Evolutionary conservation across 1,284 basidiomycete species (phyloP).

Genomic region (Cystobasidium pallidum): DNA sequence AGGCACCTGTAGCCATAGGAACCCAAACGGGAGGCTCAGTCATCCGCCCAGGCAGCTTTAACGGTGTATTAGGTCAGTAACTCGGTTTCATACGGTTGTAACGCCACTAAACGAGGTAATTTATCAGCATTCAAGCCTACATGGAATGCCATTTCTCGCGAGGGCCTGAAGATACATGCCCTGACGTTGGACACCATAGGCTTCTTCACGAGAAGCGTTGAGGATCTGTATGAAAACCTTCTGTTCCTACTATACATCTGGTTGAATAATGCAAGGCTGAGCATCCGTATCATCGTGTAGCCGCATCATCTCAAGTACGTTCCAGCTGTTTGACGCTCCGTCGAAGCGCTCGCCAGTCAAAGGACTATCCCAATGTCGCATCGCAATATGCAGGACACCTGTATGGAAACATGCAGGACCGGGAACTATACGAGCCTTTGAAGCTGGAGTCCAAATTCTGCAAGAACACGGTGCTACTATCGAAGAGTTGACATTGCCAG

Average conservation of each 20-base stretch:
- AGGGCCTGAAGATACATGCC: conserved; percentile 62
- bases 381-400: conserved; percentile 22
- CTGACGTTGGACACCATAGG: conserved; percentile 53
- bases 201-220: conserved; percentile 48
- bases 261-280: background rate
- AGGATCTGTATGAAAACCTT: conserved; percentile 47
- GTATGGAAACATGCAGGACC: conserved; percentile 15
- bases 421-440: background rate
- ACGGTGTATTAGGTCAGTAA: conserved; percentile 64
- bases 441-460: background rate
- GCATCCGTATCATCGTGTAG: background rate
- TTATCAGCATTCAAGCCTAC: conserved; percentile 80
- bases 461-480: background rate
- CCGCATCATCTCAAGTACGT: conserved; percentile 46
- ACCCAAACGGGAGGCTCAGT: conserved; percentile 93
- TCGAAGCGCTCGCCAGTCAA: too few species aligned
- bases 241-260: background rate
- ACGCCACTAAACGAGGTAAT: background rate
- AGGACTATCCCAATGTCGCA: background rate
- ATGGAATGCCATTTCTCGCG: conserved; percentile 85
- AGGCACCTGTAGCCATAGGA: conserved; percentile 32
- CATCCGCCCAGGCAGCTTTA: conserved; percentile 89
- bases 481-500: conserved; percentile 9
- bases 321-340: conserved; percentile 37
- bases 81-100: background rate